Conservation (phyloP, 1,139 yeast species). For the Geotrichum klebahnii region DNA sequence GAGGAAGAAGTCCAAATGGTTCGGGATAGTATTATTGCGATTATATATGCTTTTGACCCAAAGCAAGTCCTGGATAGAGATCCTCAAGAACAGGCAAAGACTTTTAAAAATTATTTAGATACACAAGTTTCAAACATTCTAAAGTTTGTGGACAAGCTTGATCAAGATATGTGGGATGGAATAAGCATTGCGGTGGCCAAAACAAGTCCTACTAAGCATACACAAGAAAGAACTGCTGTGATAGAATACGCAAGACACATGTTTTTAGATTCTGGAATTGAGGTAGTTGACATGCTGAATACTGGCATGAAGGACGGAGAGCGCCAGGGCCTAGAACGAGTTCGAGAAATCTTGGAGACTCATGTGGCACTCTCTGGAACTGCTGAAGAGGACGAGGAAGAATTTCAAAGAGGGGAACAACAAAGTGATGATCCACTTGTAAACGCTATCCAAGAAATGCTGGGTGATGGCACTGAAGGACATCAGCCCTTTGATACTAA, state of each 20-base stretch:
- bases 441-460: slow-evolving; percentile 16
- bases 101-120: slow-evolving; percentile 7
- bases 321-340: slow-evolving; percentile 28
- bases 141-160: slow-evolving; percentile 26
- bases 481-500: slow-evolving; percentile 8
- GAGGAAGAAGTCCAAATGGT: slow-evolving; percentile 22
- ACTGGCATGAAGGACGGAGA: slow-evolving; percentile 21
- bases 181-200: slow-evolving; percentile 28
- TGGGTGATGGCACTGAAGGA: slow-evolving; percentile 10
- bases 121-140: slow-evolving; percentile 24
- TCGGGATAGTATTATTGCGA: slow-evolving; percentile 19
- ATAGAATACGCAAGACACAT: slow-evolving; percentile 25
- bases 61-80: too few species aligned
- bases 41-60: slow-evolving; percentile 20
- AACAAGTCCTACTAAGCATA: slow-evolving; percentile 8
- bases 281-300: slow-evolving; percentile 27
- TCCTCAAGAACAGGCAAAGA: neutral
- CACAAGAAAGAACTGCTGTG: slow-evolving; percentile 14
- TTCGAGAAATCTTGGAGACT: slow-evolving; percentile 34
- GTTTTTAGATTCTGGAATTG: slow-evolving; percentile 33
- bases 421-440: slow-evolving; percentile 20
- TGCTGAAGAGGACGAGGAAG: slow-evolving; percentile 21
- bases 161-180: slow-evolving; percentile 34
- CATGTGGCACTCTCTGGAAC: slow-evolving; percentile 20
- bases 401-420: slow-evolving; percentile 17